Conservation (phyloP, 148 eudicot species). For the Selenicereus undatus region DNA sequence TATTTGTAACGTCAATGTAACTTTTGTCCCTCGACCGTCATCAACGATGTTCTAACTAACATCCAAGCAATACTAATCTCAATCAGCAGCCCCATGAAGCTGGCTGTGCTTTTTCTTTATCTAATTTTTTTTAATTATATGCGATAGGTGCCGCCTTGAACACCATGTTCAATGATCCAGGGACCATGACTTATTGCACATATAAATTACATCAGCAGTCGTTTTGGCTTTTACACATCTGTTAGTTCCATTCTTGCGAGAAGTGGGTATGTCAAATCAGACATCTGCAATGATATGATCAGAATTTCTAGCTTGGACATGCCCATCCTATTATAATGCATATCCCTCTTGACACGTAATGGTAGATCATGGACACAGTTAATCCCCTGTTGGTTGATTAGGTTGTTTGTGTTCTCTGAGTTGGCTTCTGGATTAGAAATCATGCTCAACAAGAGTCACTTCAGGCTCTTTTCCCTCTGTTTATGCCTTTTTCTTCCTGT, state of each 20-base stretch:
- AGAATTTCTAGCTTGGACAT: slow-evolving; percentile 1
- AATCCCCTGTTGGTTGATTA: neutral
- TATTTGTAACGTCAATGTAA: too few relatives aligned
- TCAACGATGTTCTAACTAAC: too few relatives aligned
- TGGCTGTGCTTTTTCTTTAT: too few relatives aligned
- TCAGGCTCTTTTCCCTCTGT: neutral
- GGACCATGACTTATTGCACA: neutral
- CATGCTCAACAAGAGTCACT: neutral
- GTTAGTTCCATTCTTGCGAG: neutral
- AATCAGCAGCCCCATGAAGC: too few relatives aligned
- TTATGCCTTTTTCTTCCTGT: neutral
- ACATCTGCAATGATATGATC: neutral
- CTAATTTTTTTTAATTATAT: too few relatives aligned
- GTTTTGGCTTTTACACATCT: neutral
- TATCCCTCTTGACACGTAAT: neutral
- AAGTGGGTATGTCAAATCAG: neutral
- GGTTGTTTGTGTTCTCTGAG: neutral
- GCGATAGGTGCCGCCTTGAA: too few relatives aligned
- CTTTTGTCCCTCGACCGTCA: too few relatives aligned
- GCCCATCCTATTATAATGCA: neutral
- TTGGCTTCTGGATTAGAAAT: neutral
- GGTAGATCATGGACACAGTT: neutral
- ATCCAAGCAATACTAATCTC: too few relatives aligned
- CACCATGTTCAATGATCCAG: too few relatives aligned
- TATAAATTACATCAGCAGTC: neutral